Evolutionary conservation across 75 land plant species (phyloP).

Genomic region (Azolla pinnata): DNA sequence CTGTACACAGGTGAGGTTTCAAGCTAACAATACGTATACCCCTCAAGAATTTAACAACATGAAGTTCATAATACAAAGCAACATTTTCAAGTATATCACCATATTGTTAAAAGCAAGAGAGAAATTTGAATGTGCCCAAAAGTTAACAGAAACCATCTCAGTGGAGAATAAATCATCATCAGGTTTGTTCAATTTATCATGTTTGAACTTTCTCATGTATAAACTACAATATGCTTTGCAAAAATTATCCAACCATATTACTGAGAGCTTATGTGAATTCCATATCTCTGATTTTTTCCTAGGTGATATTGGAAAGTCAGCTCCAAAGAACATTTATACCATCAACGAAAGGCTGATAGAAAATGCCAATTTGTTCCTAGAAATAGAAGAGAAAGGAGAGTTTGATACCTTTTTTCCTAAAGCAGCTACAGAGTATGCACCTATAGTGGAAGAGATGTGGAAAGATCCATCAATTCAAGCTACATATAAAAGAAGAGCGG

Average conservation of each 20-base stretch:
- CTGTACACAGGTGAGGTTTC: too few species aligned
- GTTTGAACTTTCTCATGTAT: neutral
- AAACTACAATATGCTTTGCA: neutral
- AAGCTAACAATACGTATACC: too few species aligned
- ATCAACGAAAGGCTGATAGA: constrained; percentile 54
- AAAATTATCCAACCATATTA: neutral
- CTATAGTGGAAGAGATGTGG: constrained; percentile 74
- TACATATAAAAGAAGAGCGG: constrained; percentile 61
- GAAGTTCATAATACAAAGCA: constrained; percentile 68
- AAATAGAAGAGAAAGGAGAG: constrained; percentile 62
- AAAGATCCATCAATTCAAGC: constrained; percentile 80
- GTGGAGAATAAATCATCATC: too few species aligned
- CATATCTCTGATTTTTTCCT: neutral
- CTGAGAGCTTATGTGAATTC: neutral
- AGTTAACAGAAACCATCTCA: neutral
- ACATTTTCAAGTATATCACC: constrained; percentile 63
- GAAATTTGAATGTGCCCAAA: neutral
- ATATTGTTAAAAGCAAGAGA: constrained; percentile 82
- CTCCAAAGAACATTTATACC: constrained; percentile 36
- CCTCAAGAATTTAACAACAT: constrained; percentile 61
- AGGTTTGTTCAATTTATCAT: too few species aligned
- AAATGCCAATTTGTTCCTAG: constrained; percentile 76
- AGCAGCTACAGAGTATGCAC: constrained; percentile 72
- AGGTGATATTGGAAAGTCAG: neutral
- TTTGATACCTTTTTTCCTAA: constrained; percentile 75